These are phyloP conservation scores for Fusarium phyllophilum DNA, from an alignment of 2,329 filamentous ascomycete species.

Conservation along the genomic window DNA sequence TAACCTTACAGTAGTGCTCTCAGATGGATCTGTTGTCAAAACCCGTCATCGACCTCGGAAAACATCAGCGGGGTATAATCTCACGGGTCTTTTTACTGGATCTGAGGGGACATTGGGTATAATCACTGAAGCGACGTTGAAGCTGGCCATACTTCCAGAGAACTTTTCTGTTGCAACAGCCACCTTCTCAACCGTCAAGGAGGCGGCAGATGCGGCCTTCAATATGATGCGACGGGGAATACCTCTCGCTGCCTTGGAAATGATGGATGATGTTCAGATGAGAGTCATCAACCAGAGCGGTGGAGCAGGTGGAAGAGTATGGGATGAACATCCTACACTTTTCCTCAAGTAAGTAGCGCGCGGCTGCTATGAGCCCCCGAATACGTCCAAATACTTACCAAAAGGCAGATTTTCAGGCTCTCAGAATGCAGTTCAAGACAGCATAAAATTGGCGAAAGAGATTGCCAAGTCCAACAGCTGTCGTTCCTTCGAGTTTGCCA, in stretches of 20 bases:
- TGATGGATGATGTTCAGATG: slow-evolving; percentile 75
- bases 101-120: slow-evolving; percentile 78
- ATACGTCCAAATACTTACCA: background rate
- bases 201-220: slow-evolving; percentile 72
- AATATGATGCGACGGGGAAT: slow-evolving; percentile 72
- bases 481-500: background rate
- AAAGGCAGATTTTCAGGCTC: slow-evolving; percentile 69
- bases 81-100: slow-evolving; percentile 75
- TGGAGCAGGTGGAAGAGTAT: slow-evolving; percentile 64
- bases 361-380: background rate
- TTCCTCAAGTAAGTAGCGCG: slow-evolving; percentile 69
- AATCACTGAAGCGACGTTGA: slow-evolving; percentile 76
- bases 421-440: slow-evolving; percentile 65
- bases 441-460: slow-evolving; percentile 66
- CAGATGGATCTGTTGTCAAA: slow-evolving; percentile 74
- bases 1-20: slow-evolving; percentile 75
- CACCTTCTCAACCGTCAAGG: slow-evolving; percentile 66
- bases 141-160: slow-evolving; percentile 71
- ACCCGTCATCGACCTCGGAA: slow-evolving; percentile 74
- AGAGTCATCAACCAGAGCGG: slow-evolving; percentile 51
- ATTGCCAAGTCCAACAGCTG: slow-evolving; percentile 51
- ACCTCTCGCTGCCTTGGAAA: slow-evolving; percentile 72
- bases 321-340: slow-evolving; percentile 76
- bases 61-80: slow-evolving; percentile 76
- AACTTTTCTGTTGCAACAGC: slow-evolving; percentile 73